These are phyloP conservation scores for Boletus barrowsii DNA, from an alignment of 768 basidiomycete genomes.

Conservation along the genomic window DNA sequence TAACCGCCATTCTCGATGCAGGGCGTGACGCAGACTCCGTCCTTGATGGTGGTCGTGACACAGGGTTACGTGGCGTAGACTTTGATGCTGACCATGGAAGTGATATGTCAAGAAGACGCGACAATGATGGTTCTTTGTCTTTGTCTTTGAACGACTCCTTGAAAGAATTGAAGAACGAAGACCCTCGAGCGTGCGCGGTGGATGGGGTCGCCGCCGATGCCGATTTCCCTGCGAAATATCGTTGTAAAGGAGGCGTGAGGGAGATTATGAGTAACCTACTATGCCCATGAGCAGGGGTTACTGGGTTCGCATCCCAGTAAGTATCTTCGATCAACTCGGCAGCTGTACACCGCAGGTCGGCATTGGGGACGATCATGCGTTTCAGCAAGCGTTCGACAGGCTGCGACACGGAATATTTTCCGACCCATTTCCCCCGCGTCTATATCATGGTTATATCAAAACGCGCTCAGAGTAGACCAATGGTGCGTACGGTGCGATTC, in stretches of 20 bases:
- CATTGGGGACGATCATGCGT: slow-evolving; percentile 80
- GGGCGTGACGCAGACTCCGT: slow-evolving; percentile 15
- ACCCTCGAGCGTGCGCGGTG: slow-evolving; percentile 11
- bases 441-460: slow-evolving; percentile 20
- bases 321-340: slow-evolving; percentile 60
- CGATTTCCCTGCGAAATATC: slow-evolving; percentile 30
- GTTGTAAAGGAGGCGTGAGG: not conserved
- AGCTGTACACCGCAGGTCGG: slow-evolving; percentile 74
- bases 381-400: slow-evolving; percentile 63
- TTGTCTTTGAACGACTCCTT: slow-evolving; percentile 20
- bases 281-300: slow-evolving; percentile 33
- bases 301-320: slow-evolving; percentile 53
- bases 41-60: slow-evolving; percentile 15
- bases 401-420: slow-evolving; percentile 57
- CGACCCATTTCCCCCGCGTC: slow-evolving; percentile 85
- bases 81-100: slow-evolving; percentile 33
- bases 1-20: slow-evolving; percentile 15
- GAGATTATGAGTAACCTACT: slow-evolving; percentile 37
- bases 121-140: slow-evolving; percentile 24
- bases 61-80: slow-evolving; percentile 12
- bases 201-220: slow-evolving; percentile 23
- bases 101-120: slow-evolving; percentile 34
- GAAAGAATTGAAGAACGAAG: slow-evolving; percentile 22
- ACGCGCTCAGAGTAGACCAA: not conserved
- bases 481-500: slow-evolving; percentile 64